Evolutionary conservation across 2,329 filamentous ascomycete genomes (phyloP).

Genomic region (Trichoderma oligosporum): DNA sequence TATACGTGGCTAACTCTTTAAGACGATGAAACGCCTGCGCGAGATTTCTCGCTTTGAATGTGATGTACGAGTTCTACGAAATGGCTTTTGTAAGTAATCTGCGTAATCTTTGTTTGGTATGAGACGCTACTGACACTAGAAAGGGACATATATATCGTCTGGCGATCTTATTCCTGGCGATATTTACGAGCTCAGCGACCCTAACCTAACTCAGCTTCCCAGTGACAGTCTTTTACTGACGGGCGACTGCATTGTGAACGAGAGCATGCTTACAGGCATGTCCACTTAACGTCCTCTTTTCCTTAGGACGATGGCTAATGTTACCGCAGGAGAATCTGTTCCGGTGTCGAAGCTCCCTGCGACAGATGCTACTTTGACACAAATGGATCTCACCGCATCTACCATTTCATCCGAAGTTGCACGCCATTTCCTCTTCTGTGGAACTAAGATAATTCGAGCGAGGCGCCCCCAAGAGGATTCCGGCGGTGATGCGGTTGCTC

Average conservation of each 20-base stretch:
- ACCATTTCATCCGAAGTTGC: constrained; percentile 80
- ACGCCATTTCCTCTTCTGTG: constrained; percentile 87
- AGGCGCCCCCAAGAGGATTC: constrained; percentile 81
- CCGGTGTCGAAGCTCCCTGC: constrained; percentile 90
- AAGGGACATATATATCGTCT: constrained; percentile 76
- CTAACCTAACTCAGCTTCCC: constrained; percentile 79
- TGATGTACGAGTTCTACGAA: constrained; percentile 86
- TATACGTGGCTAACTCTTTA: constrained; percentile 13
- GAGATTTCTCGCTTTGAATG: constrained; percentile 95
- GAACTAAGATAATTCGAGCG: constrained; percentile 91
- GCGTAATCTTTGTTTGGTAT: neutral
- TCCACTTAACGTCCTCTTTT: constrained; percentile 35
- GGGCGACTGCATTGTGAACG: constrained; percentile 97
- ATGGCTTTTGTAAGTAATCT: constrained; percentile 74
- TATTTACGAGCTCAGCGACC: constrained; percentile 95
- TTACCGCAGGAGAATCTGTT: constrained; percentile 71
- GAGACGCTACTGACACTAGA: neutral
- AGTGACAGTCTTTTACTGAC: constrained; percentile 88
- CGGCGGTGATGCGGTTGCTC: constrained; percentile 81
- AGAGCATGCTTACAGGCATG: constrained; percentile 85
- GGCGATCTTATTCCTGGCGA: constrained; percentile 90
- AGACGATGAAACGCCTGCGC: constrained; percentile 84
- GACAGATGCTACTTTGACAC: constrained; percentile 71
- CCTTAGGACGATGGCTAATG: constrained; percentile 16
- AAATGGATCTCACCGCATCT: constrained; percentile 73